A percentile compares a stretch with the other conserved stretches of the same genome.
These are phyloP conservation scores for Angomonas ambiguus DNA, from an alignment of 208 protist species.

Conservation along the genomic window DNA sequence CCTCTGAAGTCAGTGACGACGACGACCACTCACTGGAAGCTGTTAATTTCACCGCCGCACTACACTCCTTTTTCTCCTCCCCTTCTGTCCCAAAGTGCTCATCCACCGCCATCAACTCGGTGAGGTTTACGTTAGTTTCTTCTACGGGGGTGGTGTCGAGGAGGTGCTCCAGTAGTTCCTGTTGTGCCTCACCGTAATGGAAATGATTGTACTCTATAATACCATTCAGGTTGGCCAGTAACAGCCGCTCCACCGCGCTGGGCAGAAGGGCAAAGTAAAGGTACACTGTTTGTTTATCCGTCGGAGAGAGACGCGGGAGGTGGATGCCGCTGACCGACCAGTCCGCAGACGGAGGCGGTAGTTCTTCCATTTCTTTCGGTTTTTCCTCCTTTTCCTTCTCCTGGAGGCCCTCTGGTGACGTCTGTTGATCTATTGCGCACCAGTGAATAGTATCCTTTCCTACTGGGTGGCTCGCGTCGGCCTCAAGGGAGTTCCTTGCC, in stretches of 20 bases:
- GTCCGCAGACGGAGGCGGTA: too few relatives aligned
- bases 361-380: too few relatives aligned
- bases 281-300: background rate
- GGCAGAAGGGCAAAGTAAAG: background rate
- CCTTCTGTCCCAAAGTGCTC: background rate
- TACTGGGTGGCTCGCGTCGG: too few relatives aligned
- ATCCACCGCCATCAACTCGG: slow-evolving; percentile 24
- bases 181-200: slow-evolving; percentile 46
- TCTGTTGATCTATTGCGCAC: background rate
- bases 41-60: background rate
- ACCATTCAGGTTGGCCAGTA: background rate
- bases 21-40: too few relatives aligned
- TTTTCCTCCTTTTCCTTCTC: background rate
- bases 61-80: background rate
- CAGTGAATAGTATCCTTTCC: background rate
- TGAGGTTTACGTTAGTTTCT: background rate
- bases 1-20: too few relatives aligned
- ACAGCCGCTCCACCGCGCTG: background rate
- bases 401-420: background rate
- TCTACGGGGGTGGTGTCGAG: slow-evolving; percentile 23
- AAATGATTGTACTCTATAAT: slow-evolving; percentile 71
- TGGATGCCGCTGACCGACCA: slow-evolving; percentile 71
- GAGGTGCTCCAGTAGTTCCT: slow-evolving; percentile 16
- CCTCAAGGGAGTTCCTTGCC: background rate
- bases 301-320: background rate